Evolutionary conservation across 257 asterid genomes (phyloP), one percentile per base, ranked within the genome.

Genomic region (Scutellaria baicalensis): DNA sequence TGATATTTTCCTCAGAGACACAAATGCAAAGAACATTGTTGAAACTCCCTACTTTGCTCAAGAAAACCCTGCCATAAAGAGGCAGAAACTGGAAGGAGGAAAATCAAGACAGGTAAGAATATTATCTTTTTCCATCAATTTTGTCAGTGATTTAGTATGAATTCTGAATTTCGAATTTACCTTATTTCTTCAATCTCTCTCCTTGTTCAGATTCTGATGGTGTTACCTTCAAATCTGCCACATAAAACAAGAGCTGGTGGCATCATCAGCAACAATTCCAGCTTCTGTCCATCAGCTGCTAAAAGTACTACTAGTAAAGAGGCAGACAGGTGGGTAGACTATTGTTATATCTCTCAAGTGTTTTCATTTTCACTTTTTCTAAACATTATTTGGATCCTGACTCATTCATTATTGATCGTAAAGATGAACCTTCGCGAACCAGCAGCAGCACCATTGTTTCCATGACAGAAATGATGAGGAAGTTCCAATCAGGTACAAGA

Each of bases 81-180:
- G 85, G 86, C 99, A 93, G 77, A 93, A 91, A 69, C 85, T 93
- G 66, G 97, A 73, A n/a, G n/a, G n/a, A n/a, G n/a, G n/a, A n/a
- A n/a, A n/a, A n/a, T n/a, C n/a, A n/a, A n/a, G n/a, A n/a, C 95
- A 84, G 98, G 97, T 90, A 49, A n/a, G 50, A 47, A 54, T 35
- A 4, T 21, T 6, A 17, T 39, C 18, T n/a, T 42, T 18, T 1
- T 43, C 13, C 50, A 20, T 21, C n/a, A 17, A 5, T 36, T 18
- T n/a, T 55, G 21, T 48, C 0, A 17, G 8, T 49, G n/a, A n/a
- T n/a, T n/a, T n/a, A n/a, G n/a, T 17, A 59, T 68, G 49, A 33
- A 27, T 60, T 66, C 38, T 49, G 39, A 36, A 35, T 45, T 27
- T 33, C 6, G 40, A 12, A n/a, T n/a, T n/a, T n/a, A n/a, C n/a